These are phyloP conservation scores for Malassezia japonica DNA, from an alignment of 1,284 basidiomycete genomes.

Conservation along the genomic window DNA sequence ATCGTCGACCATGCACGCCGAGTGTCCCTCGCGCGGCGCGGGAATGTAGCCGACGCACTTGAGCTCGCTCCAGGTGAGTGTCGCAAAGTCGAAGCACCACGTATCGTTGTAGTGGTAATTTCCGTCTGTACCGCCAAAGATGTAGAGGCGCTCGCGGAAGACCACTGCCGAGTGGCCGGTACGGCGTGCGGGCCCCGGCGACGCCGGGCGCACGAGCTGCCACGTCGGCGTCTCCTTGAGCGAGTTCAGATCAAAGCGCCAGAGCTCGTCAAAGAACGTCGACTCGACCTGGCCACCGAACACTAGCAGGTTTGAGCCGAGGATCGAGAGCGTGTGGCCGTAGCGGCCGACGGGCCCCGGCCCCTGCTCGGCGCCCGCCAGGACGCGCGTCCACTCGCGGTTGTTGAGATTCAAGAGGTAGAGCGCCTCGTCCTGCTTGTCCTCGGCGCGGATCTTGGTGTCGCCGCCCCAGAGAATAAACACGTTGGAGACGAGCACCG, in stretches of 20 bases:
- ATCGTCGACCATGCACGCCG: conserved; percentile 90
- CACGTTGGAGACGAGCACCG: conserved; percentile 87
- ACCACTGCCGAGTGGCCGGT: conserved; percentile 89
- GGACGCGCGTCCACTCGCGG: conserved; percentile 85
- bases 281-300: conserved; percentile 91
- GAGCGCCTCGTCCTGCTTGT: conserved; percentile 82
- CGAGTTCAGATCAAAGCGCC: conserved; percentile 75
- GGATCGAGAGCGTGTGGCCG: conserved; percentile 89
- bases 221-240: conserved; percentile 50
- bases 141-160: conserved; percentile 68
- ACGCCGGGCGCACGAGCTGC: conserved; percentile 63
- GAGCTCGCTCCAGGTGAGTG: conserved; percentile 78
- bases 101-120: conserved; percentile 99
- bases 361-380: conserved; percentile 22
- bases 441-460: conserved; percentile 63
- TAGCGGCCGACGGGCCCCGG: conserved; percentile 75
- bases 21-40: conserved; percentile 89
- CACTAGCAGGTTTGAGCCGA: conserved; percentile 80
- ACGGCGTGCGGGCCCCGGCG: conserved; percentile 67
- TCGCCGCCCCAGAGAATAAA: conserved; percentile 98
- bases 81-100: conserved; percentile 82
- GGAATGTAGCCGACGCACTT: conserved; percentile 97
- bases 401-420: conserved; percentile 84
- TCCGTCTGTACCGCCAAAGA: conserved; percentile 96
- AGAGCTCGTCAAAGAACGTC: conserved; percentile 81